Percentiles rank a stretch among this genome's conserved stretches.
Evolutionary conservation across 192 early-diverging fungal species (phyloP).

Genomic region (Gaertneriomyces semiglobifer): DNA sequence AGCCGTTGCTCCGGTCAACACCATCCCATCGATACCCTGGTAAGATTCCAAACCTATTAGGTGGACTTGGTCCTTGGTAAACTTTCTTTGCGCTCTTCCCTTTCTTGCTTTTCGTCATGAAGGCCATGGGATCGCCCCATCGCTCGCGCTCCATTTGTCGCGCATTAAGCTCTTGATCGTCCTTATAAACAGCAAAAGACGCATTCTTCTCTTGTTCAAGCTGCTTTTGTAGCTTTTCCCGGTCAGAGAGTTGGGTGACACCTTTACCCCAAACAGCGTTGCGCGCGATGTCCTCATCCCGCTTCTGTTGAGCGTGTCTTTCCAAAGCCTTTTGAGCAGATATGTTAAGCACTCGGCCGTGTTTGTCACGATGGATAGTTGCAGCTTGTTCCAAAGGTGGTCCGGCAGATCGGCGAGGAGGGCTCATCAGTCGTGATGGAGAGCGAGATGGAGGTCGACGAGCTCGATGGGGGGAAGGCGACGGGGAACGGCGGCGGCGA

Average conservation of each 20-base stretch:
- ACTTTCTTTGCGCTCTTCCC: conserved; percentile 33
- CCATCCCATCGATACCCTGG: conserved; percentile 80
- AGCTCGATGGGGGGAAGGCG: conserved; percentile 22
- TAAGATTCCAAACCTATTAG: conserved; percentile 67
- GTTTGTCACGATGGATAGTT: conserved; percentile 67
- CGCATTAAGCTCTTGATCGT: conserved; percentile 49
- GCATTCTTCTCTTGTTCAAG: conserved; percentile 33
- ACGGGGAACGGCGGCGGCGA: conserved; percentile 9
- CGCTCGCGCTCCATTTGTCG: conserved; percentile 49
- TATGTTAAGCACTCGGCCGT: conserved; percentile 53
- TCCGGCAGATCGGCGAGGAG: conserved; percentile 15
- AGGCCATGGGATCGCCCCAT: conserved; percentile 71
- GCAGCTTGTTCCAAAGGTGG: conserved; percentile 25
- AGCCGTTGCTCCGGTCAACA: conserved; percentile 75
- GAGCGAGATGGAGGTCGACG: neutral
- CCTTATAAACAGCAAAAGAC: conserved; percentile 45
- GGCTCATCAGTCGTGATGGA: neutral
- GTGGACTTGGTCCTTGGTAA: conserved; percentile 56
- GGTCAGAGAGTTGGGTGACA: conserved; percentile 51
- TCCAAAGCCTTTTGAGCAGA: conserved; percentile 41
- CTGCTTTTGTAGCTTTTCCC: conserved; percentile 26
- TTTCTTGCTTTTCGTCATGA: conserved; percentile 33
- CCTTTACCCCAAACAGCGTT: conserved; percentile 63
- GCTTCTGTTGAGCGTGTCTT: conserved; percentile 36
- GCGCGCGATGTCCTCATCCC: neutral